A percentile compares a stretch with the other conserved stretches of the same genome.
Conservation (phyloP, 257 asterid genomes). For the Linderniella brevidens region DNA sequence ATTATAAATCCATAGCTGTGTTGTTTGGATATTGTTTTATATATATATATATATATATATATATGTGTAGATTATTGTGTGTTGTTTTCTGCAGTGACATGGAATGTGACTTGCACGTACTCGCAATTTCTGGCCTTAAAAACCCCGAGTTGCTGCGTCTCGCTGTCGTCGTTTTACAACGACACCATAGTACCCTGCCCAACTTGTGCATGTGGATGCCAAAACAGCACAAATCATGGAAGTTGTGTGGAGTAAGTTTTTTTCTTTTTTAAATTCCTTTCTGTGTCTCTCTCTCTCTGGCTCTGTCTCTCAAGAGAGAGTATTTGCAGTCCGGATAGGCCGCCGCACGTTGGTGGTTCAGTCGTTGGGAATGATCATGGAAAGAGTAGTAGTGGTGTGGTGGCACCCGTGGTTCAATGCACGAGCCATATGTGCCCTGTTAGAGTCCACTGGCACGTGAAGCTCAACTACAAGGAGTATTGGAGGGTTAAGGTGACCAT, state of each 20-base stretch:
- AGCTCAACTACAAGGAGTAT: constrained; percentile 59
- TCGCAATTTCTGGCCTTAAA: constrained; percentile 57
- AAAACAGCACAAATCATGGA: constrained; percentile 28
- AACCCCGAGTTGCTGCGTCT: constrained; percentile 62
- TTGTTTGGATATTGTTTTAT: no score
- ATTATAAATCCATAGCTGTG: no score
- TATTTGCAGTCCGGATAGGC: background rate
- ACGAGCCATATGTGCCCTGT: constrained; percentile 91
- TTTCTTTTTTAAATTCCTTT: background rate
- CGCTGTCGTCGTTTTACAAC: constrained; percentile 70
- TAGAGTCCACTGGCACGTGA: constrained; percentile 89
- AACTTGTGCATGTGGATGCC: constrained; percentile 66
- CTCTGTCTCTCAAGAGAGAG: background rate
- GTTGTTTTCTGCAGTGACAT: constrained; percentile 37
- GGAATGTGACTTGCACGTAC: constrained; percentile 69
- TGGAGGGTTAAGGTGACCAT: constrained; percentile 74
- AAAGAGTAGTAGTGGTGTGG: constrained; percentile 13
- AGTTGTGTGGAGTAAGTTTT: constrained; percentile 4
- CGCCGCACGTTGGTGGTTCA: background rate
- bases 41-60: no score
- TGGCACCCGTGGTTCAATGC: constrained; percentile 55
- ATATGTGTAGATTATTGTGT: background rate
- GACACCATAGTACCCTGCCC: constrained; percentile 66
- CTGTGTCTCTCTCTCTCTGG: background rate
- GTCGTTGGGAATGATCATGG: background rate